Percentiles rank a stretch among this genome's conserved stretches.
Evolutionary conservation across 2,329 filamentous ascomycete genomes (phyloP).

Genomic region (Ophiostoma himal-ulmi): DNA sequence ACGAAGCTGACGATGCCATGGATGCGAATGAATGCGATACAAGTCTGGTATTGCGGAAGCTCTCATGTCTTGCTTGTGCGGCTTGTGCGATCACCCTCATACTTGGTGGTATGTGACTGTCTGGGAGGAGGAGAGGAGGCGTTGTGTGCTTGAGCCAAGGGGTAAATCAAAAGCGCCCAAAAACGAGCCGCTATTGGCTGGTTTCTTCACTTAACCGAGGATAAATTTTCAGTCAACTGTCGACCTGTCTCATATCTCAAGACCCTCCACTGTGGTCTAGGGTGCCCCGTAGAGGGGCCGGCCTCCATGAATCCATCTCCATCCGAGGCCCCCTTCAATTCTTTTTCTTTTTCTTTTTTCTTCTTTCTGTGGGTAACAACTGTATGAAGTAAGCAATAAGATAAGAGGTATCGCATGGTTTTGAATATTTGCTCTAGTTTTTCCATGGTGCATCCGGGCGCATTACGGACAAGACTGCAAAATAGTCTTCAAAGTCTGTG

Average conservation of each 20-base stretch:
- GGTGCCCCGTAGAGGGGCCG: constrained; percentile 9
- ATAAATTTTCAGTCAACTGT: neutral
- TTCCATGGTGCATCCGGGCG: constrained; percentile 3
- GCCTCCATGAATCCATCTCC: constrained; percentile 1
- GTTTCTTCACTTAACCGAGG: constrained; percentile 3
- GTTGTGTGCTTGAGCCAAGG: neutral
- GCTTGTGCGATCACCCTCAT: constrained; percentile 1
- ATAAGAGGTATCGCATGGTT: neutral
- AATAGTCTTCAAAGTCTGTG: neutral
- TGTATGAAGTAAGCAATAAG: neutral
- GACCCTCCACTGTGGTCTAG: constrained; percentile 4
- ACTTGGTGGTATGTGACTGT: neutral
- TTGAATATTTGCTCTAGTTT: neutral
- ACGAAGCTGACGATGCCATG: constrained; percentile 4
- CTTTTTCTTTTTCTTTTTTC: neutral
- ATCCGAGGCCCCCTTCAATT: neutral
- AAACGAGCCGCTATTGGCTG: constrained; percentile 1
- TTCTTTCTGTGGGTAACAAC: neutral
- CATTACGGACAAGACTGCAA: neutral
- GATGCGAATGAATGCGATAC: neutral
- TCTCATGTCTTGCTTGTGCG: neutral
- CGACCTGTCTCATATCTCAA: constrained; percentile 8
- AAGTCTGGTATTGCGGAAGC: constrained; percentile 6
- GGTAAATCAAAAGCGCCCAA: neutral
- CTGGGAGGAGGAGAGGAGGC: neutral